These are phyloP conservation scores for Begonia fuchsioides DNA, from an alignment of 306 rosid species.

Conservation along the genomic window DNA sequence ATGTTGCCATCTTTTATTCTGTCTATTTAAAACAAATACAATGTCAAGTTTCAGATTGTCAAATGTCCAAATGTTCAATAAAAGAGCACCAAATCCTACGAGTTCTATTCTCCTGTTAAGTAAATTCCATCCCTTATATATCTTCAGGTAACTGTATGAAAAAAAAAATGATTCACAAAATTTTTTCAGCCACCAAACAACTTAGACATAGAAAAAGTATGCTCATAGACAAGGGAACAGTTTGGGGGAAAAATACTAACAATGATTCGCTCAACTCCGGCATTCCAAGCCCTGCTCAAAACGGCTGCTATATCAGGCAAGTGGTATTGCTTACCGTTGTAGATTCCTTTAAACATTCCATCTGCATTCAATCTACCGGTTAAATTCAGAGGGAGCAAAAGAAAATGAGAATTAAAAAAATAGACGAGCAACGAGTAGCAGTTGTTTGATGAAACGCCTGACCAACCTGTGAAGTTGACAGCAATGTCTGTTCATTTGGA, in stretches of 20 bases:
- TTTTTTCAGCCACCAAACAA: no score
- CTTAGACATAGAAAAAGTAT: no score
- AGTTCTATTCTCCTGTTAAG: no score
- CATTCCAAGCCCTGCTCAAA: slow-evolving; percentile 74
- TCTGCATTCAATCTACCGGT: slow-evolving; percentile 25
- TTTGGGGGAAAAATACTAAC: slow-evolving; percentile 15
- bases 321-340: slow-evolving; percentile 86
- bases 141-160: no score
- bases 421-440: not conserved
- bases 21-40: no score
- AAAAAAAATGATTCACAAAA: no score
- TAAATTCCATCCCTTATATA: no score
- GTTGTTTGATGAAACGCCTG: slow-evolving; percentile 38
- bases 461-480: slow-evolving; percentile 74
- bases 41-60: no score
- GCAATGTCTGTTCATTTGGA: slow-evolving; percentile 47
- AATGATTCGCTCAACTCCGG: slow-evolving; percentile 82
- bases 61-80: no score
- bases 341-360: slow-evolving; percentile 88
- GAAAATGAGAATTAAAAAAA: not conserved
- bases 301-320: slow-evolving; percentile 58
- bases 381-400: not conserved
- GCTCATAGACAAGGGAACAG: no score
- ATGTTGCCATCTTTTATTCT: not conserved
- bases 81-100: no score